Evolutionary conservation across 805 yeast genomes (phyloP).

Genomic region (Candida vaughaniae): DNA sequence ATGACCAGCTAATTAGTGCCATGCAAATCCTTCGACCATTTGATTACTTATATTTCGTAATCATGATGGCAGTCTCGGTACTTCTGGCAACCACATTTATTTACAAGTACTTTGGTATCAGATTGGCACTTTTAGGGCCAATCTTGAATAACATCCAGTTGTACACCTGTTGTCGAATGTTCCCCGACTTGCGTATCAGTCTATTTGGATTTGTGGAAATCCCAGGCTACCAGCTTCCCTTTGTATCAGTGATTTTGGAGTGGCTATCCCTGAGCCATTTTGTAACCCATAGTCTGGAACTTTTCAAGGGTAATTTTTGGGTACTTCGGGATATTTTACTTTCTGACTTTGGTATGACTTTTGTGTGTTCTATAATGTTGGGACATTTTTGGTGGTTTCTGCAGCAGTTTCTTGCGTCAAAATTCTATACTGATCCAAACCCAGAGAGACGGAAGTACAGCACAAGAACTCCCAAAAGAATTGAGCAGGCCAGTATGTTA

Average conservation of each 20-base stretch:
- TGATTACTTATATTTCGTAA: constrained; percentile 31
- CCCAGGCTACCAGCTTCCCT: constrained; percentile 8
- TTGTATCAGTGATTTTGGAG: constrained; percentile 6
- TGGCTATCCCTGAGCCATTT: constrained; percentile 6
- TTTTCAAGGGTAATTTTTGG: constrained; percentile 10
- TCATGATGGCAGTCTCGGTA: constrained; percentile 24
- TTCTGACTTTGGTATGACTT: background rate
- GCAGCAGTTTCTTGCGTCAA: constrained; percentile 14
- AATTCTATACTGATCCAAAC: constrained; percentile 16
- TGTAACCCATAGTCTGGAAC: background rate
- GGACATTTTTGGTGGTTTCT: constrained; percentile 38
- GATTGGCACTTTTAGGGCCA: constrained; percentile 21
- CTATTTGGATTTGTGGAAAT: constrained; percentile 9
- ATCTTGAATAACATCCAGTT: constrained; percentile 24
- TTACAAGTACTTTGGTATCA: constrained; percentile 14
- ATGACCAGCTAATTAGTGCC: constrained; percentile 10
- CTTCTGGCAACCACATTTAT: constrained; percentile 18
- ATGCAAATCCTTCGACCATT: constrained; percentile 20
- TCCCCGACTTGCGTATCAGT: constrained; percentile 18
- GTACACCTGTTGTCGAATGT: constrained; percentile 28
- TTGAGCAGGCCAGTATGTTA: constrained; percentile 8
- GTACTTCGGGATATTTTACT: constrained; percentile 3
- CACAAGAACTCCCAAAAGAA: constrained; percentile 11
- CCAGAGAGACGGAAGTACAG: constrained; percentile 14
- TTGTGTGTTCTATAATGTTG: constrained; percentile 3